A percentile compares a stretch with the other conserved stretches of the same genome.
These are phyloP conservation scores for Penicillium goetzii DNA, from an alignment of 495 filamentous ascomycete species.

Conservation along the genomic window DNA sequence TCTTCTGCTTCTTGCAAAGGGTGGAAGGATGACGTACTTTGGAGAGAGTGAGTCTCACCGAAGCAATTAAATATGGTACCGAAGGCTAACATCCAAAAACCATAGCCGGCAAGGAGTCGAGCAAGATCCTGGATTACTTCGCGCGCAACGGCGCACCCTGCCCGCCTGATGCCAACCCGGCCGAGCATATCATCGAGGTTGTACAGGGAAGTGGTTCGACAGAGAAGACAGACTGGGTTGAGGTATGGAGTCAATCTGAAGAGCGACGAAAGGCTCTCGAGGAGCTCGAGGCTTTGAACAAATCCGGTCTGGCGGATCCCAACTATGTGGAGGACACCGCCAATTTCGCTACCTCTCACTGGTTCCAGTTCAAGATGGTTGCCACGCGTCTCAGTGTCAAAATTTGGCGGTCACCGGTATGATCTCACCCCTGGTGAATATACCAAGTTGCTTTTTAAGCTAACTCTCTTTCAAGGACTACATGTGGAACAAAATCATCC, in stretches of 20 bases:
- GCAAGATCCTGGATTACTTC: conserved; percentile 61
- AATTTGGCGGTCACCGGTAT: conserved; percentile 80
- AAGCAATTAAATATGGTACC: not conserved
- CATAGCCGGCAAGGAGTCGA: conserved; percentile 65
- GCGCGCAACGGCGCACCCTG: conserved; percentile 54
- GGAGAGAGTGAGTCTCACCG: conserved; percentile 52
- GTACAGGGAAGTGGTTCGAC: conserved; percentile 37
- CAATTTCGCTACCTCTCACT: conserved; percentile 46
- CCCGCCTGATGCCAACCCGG: conserved; percentile 57
- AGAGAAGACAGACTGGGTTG: conserved; percentile 48
- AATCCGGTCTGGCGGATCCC: conserved; percentile 36
- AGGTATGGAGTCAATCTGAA: conserved; percentile 57
- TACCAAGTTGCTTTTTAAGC: not conserved
- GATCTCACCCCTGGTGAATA: too few relatives aligned
- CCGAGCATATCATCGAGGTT: conserved; percentile 61
- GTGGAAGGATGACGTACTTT: conserved; percentile 60
- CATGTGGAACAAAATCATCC: conserved; percentile 48
- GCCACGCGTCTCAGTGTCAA: conserved; percentile 73
- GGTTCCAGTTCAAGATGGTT: conserved; percentile 55
- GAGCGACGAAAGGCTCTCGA: conserved; percentile 60
- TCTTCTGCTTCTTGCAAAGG: conserved; percentile 53
- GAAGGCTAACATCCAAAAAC: not conserved
- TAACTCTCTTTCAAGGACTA: conserved; percentile 35
- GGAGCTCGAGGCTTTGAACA: conserved; percentile 68
- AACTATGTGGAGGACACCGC: conserved; percentile 52